Conservation (phyloP, 129 eudicot genomes). For the Arctium lappa region DNA sequence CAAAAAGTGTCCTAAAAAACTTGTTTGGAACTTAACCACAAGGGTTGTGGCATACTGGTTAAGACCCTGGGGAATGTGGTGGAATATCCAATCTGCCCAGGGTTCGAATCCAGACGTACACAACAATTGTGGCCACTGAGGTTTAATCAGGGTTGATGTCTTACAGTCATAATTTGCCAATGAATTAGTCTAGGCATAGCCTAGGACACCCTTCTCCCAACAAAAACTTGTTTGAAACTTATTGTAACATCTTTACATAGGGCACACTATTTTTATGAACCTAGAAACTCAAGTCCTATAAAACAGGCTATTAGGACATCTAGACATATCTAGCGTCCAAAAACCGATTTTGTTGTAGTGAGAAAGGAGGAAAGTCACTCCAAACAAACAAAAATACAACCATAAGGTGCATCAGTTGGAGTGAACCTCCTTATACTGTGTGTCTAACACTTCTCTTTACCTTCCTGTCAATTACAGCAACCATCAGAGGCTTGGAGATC, state of each 20-base stretch:
- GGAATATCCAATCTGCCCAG: too few species aligned
- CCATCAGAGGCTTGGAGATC: constrained; percentile 47
- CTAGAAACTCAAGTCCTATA: too few species aligned
- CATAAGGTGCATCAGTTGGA: not conserved
- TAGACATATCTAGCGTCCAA: not conserved
- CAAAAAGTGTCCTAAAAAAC: not conserved
- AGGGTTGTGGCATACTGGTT: too few species aligned
- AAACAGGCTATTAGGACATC: too few species aligned
- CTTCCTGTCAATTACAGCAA: constrained; percentile 30
- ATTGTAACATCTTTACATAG: not conserved
- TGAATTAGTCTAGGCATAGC: too few species aligned
- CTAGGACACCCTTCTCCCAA: not conserved
- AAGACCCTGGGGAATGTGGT: too few species aligned
- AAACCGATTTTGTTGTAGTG: not conserved
- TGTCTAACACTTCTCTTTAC: not conserved
- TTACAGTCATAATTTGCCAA: too few species aligned
- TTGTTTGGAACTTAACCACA: not conserved
- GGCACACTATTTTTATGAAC: not conserved
- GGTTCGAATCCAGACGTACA: too few species aligned
- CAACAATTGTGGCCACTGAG: too few species aligned
- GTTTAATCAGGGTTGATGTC: too few species aligned
- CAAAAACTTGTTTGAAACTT: not conserved
- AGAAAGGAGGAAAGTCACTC: not conserved
- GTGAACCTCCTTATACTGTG: not conserved
- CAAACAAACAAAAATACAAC: not conserved